A percentile compares a stretch with the other conserved stretches of the same genome.
Evolutionary conservation across 2,329 filamentous ascomycete species (phyloP).

Genomic region (Thelonectria discophora): DNA sequence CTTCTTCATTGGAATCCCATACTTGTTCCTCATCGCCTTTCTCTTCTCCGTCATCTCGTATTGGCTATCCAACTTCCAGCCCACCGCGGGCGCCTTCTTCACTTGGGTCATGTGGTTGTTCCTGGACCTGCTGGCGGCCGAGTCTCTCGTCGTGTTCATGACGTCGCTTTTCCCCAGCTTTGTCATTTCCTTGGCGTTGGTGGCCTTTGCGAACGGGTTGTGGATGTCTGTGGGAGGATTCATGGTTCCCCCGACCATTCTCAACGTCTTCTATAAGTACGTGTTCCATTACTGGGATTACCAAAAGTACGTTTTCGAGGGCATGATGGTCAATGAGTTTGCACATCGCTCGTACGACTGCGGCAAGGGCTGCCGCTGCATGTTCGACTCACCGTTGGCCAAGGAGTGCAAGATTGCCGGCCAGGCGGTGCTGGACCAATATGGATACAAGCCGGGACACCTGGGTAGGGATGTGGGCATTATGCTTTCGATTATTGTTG

Average conservation of each 20-base stretch:
- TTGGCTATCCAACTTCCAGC: conserved; percentile 81
- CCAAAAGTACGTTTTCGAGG: conserved; percentile 85
- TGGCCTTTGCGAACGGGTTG: conserved; percentile 86
- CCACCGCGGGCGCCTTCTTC: conserved; percentile 73
- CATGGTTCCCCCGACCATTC: conserved; percentile 73
- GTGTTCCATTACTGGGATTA: conserved; percentile 92
- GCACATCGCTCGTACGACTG: conserved; percentile 65
- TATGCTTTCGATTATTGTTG: conserved; percentile 77
- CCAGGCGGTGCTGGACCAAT: conserved; percentile 72
- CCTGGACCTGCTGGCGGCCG: conserved; percentile 82
- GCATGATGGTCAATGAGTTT: conserved; percentile 95
- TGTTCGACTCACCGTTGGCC: conserved; percentile 68
- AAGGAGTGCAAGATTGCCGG: conserved; percentile 74
- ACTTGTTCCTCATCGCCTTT: conserved; percentile 79
- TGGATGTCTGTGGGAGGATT: conserved; percentile 92
- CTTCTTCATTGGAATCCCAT: conserved; percentile 83
- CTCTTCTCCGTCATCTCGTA: conserved; percentile 81
- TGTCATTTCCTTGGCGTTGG: conserved; percentile 79
- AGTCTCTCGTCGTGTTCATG: conserved; percentile 82
- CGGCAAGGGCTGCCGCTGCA: conserved; percentile 67
- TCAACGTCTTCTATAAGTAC: conserved; percentile 88
- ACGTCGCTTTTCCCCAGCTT: conserved; percentile 79
- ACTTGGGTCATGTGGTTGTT: conserved; percentile 86
- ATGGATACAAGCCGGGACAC: conserved; percentile 73
- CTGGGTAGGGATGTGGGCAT: conserved; percentile 83